These are phyloP conservation scores for Pichia manshurica DNA, from an alignment of 805 yeast species.

Conservation along the genomic window DNA sequence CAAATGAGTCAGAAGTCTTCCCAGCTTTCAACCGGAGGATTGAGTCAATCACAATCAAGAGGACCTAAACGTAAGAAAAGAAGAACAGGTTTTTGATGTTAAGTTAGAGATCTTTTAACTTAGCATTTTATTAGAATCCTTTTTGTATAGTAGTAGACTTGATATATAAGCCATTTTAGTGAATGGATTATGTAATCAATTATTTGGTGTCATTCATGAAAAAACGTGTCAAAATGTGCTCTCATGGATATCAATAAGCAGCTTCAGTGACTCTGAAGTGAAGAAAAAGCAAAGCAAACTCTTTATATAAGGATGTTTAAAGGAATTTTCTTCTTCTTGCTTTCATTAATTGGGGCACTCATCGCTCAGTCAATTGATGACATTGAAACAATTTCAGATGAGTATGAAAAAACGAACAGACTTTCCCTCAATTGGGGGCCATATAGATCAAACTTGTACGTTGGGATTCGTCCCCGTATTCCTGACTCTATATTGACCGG, in stretches of 20 bases:
- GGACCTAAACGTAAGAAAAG: slow-evolving; percentile 8
- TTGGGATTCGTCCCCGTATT: slow-evolving; percentile 78
- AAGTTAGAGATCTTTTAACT: no score
- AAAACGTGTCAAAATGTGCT: no score
- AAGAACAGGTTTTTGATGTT: slow-evolving; percentile 1
- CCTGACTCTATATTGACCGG: slow-evolving; percentile 77
- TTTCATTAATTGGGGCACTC: slow-evolving; percentile 8
- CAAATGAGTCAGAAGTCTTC: slow-evolving; percentile 6
- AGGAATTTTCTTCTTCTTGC: neutral
- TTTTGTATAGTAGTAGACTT: no score
- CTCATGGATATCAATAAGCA: no score
- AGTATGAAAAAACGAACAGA: slow-evolving; percentile 35
- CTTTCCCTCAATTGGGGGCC: slow-evolving; percentile 84
- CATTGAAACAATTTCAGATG: slow-evolving; percentile 12
- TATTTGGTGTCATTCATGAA: no score
- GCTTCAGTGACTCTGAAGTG: no score
- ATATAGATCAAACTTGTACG: slow-evolving; percentile 76
- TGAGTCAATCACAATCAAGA: slow-evolving; percentile 3
- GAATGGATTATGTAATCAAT: no score
- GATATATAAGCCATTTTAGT: no score
- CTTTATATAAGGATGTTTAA: neutral
- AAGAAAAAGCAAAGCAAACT: no score
- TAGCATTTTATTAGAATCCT: no score
- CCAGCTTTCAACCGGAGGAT: slow-evolving; percentile 1
- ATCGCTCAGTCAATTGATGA: slow-evolving; percentile 10